Evolutionary conservation across 306 rosid genomes (phyloP), one percentile per base, ranked within the genome.

Genomic region (apple (Malus domestica)): DNA sequence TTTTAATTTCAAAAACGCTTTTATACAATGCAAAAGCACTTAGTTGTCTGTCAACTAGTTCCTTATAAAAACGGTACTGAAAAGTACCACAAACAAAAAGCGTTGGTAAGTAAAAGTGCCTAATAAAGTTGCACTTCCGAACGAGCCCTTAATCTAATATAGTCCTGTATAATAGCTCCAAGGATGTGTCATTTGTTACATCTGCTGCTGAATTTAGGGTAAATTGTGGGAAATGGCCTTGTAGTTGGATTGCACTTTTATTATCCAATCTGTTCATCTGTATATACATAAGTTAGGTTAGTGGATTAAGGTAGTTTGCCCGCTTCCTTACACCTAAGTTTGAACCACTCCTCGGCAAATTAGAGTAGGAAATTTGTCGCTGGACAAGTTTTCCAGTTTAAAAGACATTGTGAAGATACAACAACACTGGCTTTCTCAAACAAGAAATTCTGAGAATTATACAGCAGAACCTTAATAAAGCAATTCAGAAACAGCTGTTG

Each of bases 1-100:
- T 8, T 42, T 42, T 42, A 42, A 42, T 42, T 2, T 9, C 2
- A 42, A 42, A 42, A 42, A 0, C 1, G 1, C 45, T 42, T 9
- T 0, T 9, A 8, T 40, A 42, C 45, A 42, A 42, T 42, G 12
- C 1, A 1, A 42, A 42, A 42, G 0, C 1, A 42, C 1, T 42
- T 42, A 1, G 0, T 42, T 42, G 0, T 3, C 3, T 2, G 12
- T 3, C 45, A 42, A 10, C 1, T 42, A 0, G 3, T 42, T 42
- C 1, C 3, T 42, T 9, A 2, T 42, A 42, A 42, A 42, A 42
- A 0, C 1, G 12, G 1, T 42, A 9, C 45, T 9, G 6, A 9
- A 42, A 42, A 8, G 45, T 9, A 4, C 45, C 2, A 0, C 3
- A 0, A 42, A 42, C 12, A 42, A 42, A 42, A 42, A 42, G 1